Evolutionary conservation across 2,329 filamentous ascomycete genomes (phyloP), one percentile per base, ranked within the genome.

Genomic region (Escovopsis weberi): DNA sequence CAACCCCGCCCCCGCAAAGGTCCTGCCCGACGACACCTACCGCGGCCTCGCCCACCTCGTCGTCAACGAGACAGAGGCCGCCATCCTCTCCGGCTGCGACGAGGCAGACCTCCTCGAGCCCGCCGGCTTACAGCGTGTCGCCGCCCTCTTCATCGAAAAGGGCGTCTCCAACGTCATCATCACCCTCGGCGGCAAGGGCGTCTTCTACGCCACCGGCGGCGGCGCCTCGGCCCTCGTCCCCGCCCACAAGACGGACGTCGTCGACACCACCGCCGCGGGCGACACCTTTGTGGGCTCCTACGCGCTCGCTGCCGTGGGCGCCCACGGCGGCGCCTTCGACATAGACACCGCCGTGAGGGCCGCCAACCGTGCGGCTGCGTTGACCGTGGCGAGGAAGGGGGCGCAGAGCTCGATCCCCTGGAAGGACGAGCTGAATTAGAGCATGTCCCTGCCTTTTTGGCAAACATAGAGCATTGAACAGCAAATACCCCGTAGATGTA

Each of bases 281-380:
- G 89, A 96, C 59, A 95, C 89, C 0, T 95, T 95, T 63, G 85
- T 93, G 5, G 89, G 91, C 2, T 82, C 78, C 19, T 94, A 94
- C 59, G 83, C 85, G 3, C 75, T 91, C 26, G 75, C 78, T 44
- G 72, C 82, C 28, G 84, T 85, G 34, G 69, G 57, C 41, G 56
- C 56, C n/a, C 51, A 49, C 33, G 52, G 45, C 26, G 53, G 44
- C 11, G 47, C 45, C 11, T 73, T 77, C 44, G 68, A 73, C 44
- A 69, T 82, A 37, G 72, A 72, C 45, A 65, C 68, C 2, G 78
- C 81, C 26, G 56, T 67, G 43, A 51, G 63, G 43, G 79, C 77
- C 1, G 78, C 82, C 0, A 66, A 64, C 50, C 52, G 50, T 39
- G 63, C 63, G n/a, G 58, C 63, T 12, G 61, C 64, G 28, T 58